Percentiles rank a stretch among this genome's conserved stretches.
These are phyloP conservation scores for Moesziomyces sp. DNA, from an alignment of 1,284 basidiomycete species.

Conservation along the genomic window DNA sequence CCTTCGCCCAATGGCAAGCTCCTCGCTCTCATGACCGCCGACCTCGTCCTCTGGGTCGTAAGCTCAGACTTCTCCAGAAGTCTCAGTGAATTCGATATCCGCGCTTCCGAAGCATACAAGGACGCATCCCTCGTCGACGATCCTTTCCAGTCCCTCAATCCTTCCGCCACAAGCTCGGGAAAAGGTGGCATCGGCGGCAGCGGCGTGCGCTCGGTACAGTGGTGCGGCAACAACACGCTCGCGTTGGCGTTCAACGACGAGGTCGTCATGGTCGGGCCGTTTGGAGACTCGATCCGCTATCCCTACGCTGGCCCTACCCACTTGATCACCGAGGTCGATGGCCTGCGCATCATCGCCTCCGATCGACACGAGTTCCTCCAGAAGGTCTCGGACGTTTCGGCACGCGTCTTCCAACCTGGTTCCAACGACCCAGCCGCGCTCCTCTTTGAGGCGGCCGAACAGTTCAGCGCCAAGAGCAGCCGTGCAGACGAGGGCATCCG, in stretches of 20 bases:
- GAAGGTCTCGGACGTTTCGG: conserved; percentile 73
- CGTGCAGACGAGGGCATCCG: conserved; percentile 93
- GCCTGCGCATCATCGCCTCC: conserved; percentile 82
- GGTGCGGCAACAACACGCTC: conserved; percentile 97
- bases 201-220: conserved; percentile 73
- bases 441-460: conserved; percentile 89
- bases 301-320: conserved; percentile 81
- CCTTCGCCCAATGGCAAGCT: conserved; percentile 94
- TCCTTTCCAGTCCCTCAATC: conserved; percentile 21
- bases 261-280: conserved; percentile 88
- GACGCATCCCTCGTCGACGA: conserved; percentile 33
- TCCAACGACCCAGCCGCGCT: conserved; percentile 91
- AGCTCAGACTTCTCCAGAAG: conserved; percentile 90
- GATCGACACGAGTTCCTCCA: conserved; percentile 89
- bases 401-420: conserved; percentile 80
- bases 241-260: conserved; percentile 84
- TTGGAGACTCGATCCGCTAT: conserved; percentile 87
- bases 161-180: neutral
- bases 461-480: conserved; percentile 82
- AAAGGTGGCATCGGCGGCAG: conserved; percentile 55
- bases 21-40: conserved; percentile 82
- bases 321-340: conserved; percentile 86
- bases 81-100: conserved; percentile 80
- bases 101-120: conserved; percentile 47
- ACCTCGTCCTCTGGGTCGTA: conserved; percentile 85